Percentiles rank a stretch among this genome's conserved stretches.
Evolutionary conservation across 2,329 filamentous ascomycete genomes (phyloP).

Genomic region (Golovinomyces cichoracearum): DNA sequence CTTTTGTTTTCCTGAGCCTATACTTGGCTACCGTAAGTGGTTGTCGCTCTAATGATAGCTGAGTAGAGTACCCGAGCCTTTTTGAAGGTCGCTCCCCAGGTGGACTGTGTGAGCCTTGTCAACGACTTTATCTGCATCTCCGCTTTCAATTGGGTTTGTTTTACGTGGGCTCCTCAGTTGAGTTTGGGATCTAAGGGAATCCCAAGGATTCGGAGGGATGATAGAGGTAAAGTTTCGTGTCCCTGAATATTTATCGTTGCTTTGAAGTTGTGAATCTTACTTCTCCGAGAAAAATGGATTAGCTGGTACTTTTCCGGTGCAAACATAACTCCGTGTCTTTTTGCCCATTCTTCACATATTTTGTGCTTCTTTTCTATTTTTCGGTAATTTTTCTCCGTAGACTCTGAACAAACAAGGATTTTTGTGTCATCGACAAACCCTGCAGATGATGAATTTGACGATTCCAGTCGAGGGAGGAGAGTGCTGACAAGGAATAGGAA

Average conservation of each 20-base stretch:
- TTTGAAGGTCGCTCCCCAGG: background rate
- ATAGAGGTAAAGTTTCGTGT: background rate
- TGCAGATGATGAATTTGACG: background rate
- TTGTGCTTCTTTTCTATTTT: background rate
- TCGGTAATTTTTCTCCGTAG: background rate
- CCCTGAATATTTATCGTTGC: background rate
- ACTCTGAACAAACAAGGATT: background rate
- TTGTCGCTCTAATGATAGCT: background rate
- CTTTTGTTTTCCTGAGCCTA: background rate
- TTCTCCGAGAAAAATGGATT: background rate
- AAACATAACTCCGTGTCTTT: background rate
- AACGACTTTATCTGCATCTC: background rate
- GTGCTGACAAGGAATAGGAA: background rate
- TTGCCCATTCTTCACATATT: background rate
- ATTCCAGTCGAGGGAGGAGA: background rate
- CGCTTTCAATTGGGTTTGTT: background rate
- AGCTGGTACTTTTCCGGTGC: background rate
- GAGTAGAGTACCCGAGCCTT: background rate
- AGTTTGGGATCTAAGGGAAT: background rate
- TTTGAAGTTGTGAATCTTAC: background rate
- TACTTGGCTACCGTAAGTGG: background rate
- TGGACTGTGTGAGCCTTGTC: background rate
- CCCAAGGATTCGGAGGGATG: background rate
- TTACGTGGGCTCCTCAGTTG: background rate
- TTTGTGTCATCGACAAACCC: background rate